Base-by-base conservation (phyloP, 371 early-diverging fungal species). In the Basidiobolus heterosporus region DNA sequence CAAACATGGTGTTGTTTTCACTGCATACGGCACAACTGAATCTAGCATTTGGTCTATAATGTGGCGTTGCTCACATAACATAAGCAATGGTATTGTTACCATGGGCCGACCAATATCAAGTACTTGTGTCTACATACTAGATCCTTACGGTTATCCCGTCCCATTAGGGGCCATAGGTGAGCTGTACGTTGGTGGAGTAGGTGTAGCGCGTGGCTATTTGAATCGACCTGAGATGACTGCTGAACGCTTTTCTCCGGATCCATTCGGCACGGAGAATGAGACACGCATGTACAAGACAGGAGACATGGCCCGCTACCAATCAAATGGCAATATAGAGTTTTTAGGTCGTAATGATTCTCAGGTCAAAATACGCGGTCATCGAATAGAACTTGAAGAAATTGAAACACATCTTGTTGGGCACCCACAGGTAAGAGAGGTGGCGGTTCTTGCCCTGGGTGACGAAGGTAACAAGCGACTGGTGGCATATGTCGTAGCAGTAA, bases 281-380 rank as follows among this genome's bases (percentile, higher is more conserved):
- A 48, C 47, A 0, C 47, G 61, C 6, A 47, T 63, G 44, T 67
- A 64, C 56, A 41, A 24, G n/a, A 62, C 68, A 9, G 68, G 68
- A 1, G 68, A 68, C 45, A 18, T 61, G 18, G 64, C 20, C 6
- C 38, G 57, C 2, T 55, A 39, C 8, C 52, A 52, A 3, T 55
- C 55, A 0, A 48, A 59, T 35, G 52, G 59, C 18, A 41, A 50
- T 15, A 2, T 59, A 3, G 45, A 52, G 8, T 52, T 20, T 23
- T 1, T 59, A 7, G 55, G 59, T 7, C 55, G 59, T 14, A 47
- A 41, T 15, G 59, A 59, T 16, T 4, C 45, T 35, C 55, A 55
- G 16, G 48, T 58, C 41, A 58, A 58, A 47, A 50, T 58, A 17
- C 41, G 54, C 24, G 58, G 58, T 0, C 54, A 43, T 48, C 54